Evolutionary conservation across 2,329 filamentous ascomycete genomes (phyloP).

Genomic region (Calonectria pteridis): DNA sequence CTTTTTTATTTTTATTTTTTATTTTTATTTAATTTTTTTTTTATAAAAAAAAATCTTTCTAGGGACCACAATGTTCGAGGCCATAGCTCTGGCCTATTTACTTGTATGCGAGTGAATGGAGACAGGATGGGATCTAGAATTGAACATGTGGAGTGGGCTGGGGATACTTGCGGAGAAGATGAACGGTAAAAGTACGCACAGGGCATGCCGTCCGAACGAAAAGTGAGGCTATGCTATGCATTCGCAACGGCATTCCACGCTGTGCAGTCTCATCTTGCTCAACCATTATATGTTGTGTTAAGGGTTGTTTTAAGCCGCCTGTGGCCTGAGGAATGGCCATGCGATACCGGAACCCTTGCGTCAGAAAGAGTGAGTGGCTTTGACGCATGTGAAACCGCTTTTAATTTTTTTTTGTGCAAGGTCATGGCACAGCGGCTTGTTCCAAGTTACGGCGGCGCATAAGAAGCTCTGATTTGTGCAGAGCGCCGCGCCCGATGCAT

Average conservation of each 20-base stretch:
- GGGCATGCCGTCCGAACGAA: not conserved
- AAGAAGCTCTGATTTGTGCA: slow-evolving; percentile 8
- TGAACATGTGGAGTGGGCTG: slow-evolving; percentile 33
- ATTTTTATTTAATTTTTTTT: no score
- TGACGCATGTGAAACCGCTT: slow-evolving; percentile 16
- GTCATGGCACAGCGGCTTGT: not conserved
- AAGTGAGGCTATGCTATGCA: slow-evolving; percentile 28
- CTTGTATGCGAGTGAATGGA: slow-evolving; percentile 31
- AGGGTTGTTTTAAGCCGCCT: slow-evolving; percentile 3
- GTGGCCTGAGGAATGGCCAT: slow-evolving; percentile 22
- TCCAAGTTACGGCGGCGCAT: not conserved
- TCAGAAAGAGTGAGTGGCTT: not conserved
- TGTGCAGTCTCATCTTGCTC: slow-evolving; percentile 17
- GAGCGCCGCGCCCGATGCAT: slow-evolving; percentile 1
- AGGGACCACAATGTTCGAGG: slow-evolving; percentile 29
- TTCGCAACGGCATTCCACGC: slow-evolving; percentile 32
- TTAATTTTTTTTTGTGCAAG: slow-evolving; percentile 7
- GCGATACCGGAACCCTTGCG: slow-evolving; percentile 5
- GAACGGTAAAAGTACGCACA: not conserved
- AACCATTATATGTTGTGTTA: slow-evolving; percentile 10
- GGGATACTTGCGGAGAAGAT: slow-evolving; percentile 15
- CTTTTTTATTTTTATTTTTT: no score
- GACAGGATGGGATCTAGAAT: slow-evolving; percentile 30
- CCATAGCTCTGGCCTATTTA: slow-evolving; percentile 6
- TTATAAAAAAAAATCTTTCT: no score